phyloP scores from a whole-genome alignment of 495 filamentous ascomycete species.

The Parmelia sp. region DNA sequence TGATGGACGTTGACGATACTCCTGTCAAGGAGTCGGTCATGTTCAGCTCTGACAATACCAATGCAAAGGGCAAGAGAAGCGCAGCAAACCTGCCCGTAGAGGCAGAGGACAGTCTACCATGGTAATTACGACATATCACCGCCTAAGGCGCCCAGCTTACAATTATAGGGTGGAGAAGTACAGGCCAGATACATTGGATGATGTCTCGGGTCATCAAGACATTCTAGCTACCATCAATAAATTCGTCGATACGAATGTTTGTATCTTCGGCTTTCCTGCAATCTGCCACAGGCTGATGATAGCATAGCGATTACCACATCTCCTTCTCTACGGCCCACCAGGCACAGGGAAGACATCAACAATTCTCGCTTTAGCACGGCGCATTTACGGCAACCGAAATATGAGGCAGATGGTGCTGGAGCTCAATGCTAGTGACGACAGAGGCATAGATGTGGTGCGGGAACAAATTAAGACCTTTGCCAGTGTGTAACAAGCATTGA shows the following conservation, averaged over 20 bases:
- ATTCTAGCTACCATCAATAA: slow-evolving; percentile 95
- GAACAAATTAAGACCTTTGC: slow-evolving; percentile 99
- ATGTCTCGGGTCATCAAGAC: slow-evolving; percentile 97
- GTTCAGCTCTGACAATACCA: slow-evolving; percentile 51
- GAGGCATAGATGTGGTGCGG: slow-evolving; percentile 96
- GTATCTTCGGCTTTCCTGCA: slow-evolving; percentile 5
- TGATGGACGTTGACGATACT: slow-evolving; percentile 74
- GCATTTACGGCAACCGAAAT: slow-evolving; percentile 87
- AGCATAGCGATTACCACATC: slow-evolving; percentile 73
- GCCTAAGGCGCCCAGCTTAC: slow-evolving; percentile 22
- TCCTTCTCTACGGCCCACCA: slow-evolving; percentile 94
- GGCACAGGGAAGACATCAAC: slow-evolving; percentile 98
- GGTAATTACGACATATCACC: slow-evolving; percentile 47
- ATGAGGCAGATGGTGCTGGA: slow-evolving; percentile 98
- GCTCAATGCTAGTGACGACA: slow-evolving; percentile 92
- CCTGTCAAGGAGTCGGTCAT: slow-evolving; percentile 50
- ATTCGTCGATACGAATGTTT: slow-evolving; percentile 84
- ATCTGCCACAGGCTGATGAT: slow-evolving; percentile 13
- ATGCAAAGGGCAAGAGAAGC: slow-evolving; percentile 80
- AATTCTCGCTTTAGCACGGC: slow-evolving; percentile 79
- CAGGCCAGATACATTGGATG: slow-evolving; percentile 74
- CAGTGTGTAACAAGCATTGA: slow-evolving; percentile 40
- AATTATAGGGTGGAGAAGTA: slow-evolving; percentile 92
- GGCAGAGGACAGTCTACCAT: slow-evolving; percentile 90
- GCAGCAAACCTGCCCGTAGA: slow-evolving; percentile 89